Evolutionary conservation across 1,284 basidiomycete species (phyloP).

Genomic region (Heterobasidion parviporum): DNA sequence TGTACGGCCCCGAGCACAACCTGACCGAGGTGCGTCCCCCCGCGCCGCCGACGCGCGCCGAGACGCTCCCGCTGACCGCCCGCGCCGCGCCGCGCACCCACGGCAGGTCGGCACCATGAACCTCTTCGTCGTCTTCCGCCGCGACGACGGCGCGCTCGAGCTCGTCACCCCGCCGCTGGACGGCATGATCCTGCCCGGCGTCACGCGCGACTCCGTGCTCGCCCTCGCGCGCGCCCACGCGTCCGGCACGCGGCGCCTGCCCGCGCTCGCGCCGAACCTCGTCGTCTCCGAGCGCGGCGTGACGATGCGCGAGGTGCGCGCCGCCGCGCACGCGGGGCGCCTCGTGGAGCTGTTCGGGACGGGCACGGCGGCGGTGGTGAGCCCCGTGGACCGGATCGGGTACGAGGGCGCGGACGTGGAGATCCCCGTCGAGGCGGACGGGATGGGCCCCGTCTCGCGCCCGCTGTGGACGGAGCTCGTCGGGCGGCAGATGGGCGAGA

Average conservation of each 20-base stretch:
- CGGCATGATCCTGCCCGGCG: conserved; percentile 94
- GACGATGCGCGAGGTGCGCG: conserved; percentile 83
- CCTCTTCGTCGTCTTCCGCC: conserved; percentile 81
- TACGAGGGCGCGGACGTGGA: conserved; percentile 80
- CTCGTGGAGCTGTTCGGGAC: conserved; percentile 92
- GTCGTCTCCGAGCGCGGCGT: conserved; percentile 79
- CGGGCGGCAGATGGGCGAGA: conserved; percentile 85
- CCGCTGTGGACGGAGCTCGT: conserved; percentile 79
- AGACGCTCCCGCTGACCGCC: no score
- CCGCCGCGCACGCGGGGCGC: conserved; percentile 59
- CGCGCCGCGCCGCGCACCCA: no score
- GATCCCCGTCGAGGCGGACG: conserved; percentile 82
- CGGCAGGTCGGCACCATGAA: conserved; percentile 93
- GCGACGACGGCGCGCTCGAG: conserved; percentile 68
- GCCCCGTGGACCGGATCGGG: conserved; percentile 78
- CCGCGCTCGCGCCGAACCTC: conserved; percentile 61
- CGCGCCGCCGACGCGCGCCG: no score
- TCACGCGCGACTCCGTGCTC: conserved; percentile 91
- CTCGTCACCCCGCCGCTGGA: conserved; percentile 90
- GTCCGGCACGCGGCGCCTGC: conserved; percentile 46
- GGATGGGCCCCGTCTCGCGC: conserved; percentile 82
- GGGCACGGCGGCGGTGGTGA: conserved; percentile 87
- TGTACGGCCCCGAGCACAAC: conserved; percentile 81
- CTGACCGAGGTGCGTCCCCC: conserved; percentile 58
- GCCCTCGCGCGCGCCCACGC: conserved; percentile 73